A percentile compares a stretch with the other conserved stretches of the same genome.
These are phyloP conservation scores for Leucocoprinus birnbaumii DNA, from an alignment of 768 basidiomycete genomes.

Conservation along the genomic window DNA sequence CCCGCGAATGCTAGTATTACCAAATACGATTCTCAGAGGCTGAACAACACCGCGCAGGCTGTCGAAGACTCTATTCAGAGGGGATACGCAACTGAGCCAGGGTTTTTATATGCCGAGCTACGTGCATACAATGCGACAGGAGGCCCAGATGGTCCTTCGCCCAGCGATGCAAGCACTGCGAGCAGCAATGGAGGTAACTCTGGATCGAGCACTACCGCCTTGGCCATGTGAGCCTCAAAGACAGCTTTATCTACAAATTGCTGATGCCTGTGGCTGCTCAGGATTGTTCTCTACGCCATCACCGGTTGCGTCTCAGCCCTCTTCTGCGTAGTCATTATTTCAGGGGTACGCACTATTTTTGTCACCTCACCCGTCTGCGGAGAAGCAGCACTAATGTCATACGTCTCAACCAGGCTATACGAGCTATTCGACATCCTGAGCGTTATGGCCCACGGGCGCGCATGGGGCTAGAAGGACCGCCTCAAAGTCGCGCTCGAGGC, in stretches of 20 bases:
- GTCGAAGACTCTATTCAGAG: slow-evolving; percentile 42
- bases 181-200: slow-evolving; percentile 16
- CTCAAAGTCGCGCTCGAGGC: slow-evolving; percentile 75
- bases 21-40: slow-evolving; percentile 56
- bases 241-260: background rate
- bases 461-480: slow-evolving; percentile 32
- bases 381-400: background rate
- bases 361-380: background rate
- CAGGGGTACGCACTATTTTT: slow-evolving; percentile 60
- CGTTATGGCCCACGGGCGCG: slow-evolving; percentile 77
- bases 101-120: slow-evolving; percentile 72
- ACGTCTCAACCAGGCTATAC: slow-evolving; percentile 54
- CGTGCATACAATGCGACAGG: slow-evolving; percentile 60
- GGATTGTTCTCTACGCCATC: slow-evolving; percentile 85
- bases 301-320: slow-evolving; percentile 86
- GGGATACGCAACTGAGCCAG: slow-evolving; percentile 42
- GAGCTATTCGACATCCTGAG: slow-evolving; percentile 86
- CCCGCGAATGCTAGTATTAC: slow-evolving; percentile 49
- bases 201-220: slow-evolving; percentile 42
- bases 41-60: slow-evolving; percentile 50
- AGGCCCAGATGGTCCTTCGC: slow-evolving; percentile 18
- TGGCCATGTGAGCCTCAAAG: slow-evolving; percentile 65
- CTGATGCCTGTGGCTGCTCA: slow-evolving; percentile 23
- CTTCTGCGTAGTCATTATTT: slow-evolving; percentile 82
- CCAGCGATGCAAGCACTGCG: slow-evolving; percentile 20